phyloP scores from a whole-genome alignment of 1,139 yeast genomes.

The Yamadazyma taylorii region DNA sequence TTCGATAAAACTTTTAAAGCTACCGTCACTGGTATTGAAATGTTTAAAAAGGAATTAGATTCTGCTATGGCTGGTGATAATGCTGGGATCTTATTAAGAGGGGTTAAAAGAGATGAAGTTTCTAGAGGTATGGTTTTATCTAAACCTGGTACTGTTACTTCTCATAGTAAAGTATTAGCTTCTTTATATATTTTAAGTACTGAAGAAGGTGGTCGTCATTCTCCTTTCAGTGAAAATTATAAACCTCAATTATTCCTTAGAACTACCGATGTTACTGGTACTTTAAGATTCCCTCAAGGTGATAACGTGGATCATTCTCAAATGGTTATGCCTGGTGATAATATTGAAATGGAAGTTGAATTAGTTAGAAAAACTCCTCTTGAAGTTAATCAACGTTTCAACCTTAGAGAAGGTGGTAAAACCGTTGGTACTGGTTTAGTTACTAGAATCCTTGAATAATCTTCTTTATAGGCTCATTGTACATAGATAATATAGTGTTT shows the following conservation, averaged over 20 bases:
- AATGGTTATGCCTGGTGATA: constrained; percentile 98
- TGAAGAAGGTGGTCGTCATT: constrained; percentile 99
- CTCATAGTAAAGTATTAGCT: constrained; percentile 92
- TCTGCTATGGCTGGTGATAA: constrained; percentile 99
- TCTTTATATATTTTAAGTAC: constrained; percentile 89
- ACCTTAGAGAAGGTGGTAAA: constrained; percentile 99
- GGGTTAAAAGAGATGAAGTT: constrained; percentile 96
- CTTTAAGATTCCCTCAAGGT: constrained; percentile 88
- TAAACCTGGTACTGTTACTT: constrained; percentile 88
- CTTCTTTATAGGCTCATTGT: constrained; percentile 4
- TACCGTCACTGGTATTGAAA: constrained; percentile 96
- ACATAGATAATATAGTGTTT: constrained; percentile 2
- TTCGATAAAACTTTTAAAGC: constrained; percentile 87
- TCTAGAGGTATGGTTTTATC: constrained; percentile 97
- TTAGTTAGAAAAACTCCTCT: constrained; percentile 90
- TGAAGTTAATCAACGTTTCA: constrained; percentile 97
- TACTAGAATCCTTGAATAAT: constrained; percentile 83
- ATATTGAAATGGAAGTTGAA: constrained; percentile 93
- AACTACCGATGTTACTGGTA: constrained; percentile 94
- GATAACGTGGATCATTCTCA: constrained; percentile 77
- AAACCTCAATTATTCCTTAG: constrained; percentile 97
- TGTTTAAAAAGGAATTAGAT: constrained; percentile 98
- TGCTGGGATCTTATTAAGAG: constrained; percentile 96
- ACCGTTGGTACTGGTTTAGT: constrained; percentile 98
- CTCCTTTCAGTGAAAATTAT: constrained; percentile 95